These are phyloP conservation scores for Leccinum sublutescens DNA, from an alignment of 768 basidiomycete genomes.

Conservation along the genomic window DNA sequence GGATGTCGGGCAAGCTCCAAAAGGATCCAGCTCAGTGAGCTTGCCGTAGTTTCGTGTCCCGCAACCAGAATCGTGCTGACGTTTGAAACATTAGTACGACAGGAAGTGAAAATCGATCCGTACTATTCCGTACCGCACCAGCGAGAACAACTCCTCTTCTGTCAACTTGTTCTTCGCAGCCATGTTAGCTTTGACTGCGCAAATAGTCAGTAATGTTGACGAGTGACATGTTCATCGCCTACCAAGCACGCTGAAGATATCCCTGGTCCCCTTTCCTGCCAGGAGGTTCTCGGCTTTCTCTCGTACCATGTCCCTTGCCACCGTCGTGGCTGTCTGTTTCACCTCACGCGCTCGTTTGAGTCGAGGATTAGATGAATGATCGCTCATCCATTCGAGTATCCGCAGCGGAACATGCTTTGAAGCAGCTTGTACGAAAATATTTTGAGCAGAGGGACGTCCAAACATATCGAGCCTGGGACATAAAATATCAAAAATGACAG, in stretches of 20 bases:
- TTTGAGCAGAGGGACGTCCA: slow-evolving; percentile 11
- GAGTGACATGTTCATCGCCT: neutral
- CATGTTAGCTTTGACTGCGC: slow-evolving; percentile 30
- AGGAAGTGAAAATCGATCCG: neutral
- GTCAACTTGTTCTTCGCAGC: slow-evolving; percentile 24
- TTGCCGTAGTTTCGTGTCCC: slow-evolving; percentile 63
- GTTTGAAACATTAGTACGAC: neutral
- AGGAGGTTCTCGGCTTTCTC: slow-evolving; percentile 16
- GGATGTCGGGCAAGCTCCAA: slow-evolving; percentile 60
- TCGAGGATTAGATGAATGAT: slow-evolving; percentile 24
- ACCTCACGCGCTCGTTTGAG: slow-evolving; percentile 16
- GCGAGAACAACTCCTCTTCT: slow-evolving; percentile 16
- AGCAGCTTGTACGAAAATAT: slow-evolving; percentile 16
- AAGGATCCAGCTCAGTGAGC: slow-evolving; percentile 57
- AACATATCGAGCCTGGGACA: slow-evolving; percentile 14
- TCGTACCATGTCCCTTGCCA: slow-evolving; percentile 16
- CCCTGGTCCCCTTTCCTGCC: slow-evolving; percentile 14
- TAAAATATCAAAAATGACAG: neutral
- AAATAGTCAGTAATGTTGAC: neutral
- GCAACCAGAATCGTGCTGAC: slow-evolving; percentile 47
- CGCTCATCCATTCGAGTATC: slow-evolving; percentile 35
- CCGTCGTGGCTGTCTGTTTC: neutral
- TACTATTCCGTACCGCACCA: slow-evolving; percentile 15
- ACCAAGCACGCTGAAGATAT: slow-evolving; percentile 40
- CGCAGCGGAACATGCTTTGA: slow-evolving; percentile 13